Evolutionary conservation across 2,329 filamentous ascomycete genomes (phyloP), one percentile per base, ranked within the genome.

Genomic region (Neophaeococcomyces aloes): DNA sequence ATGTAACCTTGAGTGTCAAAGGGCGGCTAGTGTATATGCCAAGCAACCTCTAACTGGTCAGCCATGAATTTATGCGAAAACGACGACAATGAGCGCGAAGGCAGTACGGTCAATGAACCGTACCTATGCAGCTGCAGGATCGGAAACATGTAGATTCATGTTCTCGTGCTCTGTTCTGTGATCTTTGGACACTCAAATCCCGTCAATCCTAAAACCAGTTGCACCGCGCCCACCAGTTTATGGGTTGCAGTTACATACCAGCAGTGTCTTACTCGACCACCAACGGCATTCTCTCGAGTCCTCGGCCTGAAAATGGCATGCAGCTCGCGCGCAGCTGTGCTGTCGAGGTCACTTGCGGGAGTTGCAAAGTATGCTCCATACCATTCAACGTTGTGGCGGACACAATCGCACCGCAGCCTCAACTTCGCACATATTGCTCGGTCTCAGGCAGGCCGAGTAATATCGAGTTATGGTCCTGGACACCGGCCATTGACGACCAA

Each of bases 401-500:
- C 23, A n/a, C 37, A 39, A 39, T 29, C 21, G 23, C 37, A 39
- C 23, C 37, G 37, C 5, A 21, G n/a, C 37, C 27, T 30, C 37
- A 30, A 25, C 7, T 39, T 29, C 29, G 14, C 37, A 29, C 37
- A 39, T 7, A 39, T 15, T 30, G 18, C 37, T 27, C 37, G 37
- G 30, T 39, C 8, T 39, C 37, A 39, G 37, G 37, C 37, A 29
- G 37, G 21, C 17, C 21, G 30, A 39, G 25, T 15, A 39, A 13
- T 7, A 30, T 3, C 15, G 18, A 30, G 7, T 11, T 15, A 39
- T 39, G 23, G 37, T 39, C 7, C 30, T 30, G 37, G 37, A 39
- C 37, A 39, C 37, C 37, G 37, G 14, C 8, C 37, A 30, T 39
- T 39, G 37, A 39, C 37, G 3, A 30, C 18, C 25, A 25, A 39